A percentile compares a stretch with the other conserved stretches of the same genome.
These are phyloP conservation scores for Lepiota venenata DNA, from an alignment of 768 basidiomycete species.

Conservation along the genomic window DNA sequence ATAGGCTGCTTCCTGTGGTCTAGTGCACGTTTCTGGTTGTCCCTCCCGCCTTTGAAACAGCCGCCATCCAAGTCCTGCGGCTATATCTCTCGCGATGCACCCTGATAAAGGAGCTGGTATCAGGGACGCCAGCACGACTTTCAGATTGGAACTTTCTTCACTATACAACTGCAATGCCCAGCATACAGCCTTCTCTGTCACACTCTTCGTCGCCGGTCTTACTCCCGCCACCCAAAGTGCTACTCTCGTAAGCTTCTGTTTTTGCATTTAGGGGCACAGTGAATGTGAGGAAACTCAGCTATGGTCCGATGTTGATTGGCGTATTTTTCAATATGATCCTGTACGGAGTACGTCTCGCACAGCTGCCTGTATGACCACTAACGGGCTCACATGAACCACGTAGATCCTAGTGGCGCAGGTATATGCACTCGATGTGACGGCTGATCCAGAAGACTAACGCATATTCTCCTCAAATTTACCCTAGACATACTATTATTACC, in stretches of 20 bases:
- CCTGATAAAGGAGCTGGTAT: conserved; percentile 3
- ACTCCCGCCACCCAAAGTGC: conserved; percentile 23
- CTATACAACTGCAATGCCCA: neutral
- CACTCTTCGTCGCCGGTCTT: conserved; percentile 1
- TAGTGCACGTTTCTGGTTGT: neutral
- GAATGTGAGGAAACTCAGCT: conserved; percentile 21
- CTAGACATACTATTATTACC: conserved; percentile 35
- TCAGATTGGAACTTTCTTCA: neutral
- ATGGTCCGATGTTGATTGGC: conserved; percentile 44
- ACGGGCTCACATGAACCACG: neutral
- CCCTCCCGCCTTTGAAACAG: neutral
- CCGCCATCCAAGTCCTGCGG: neutral
- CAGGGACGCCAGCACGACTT: neutral
- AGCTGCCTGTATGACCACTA: neutral
- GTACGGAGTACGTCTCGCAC: conserved; percentile 34
- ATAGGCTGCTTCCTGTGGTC: neutral
- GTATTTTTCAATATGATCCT: conserved; percentile 41
- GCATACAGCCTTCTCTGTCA: neutral
- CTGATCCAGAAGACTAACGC: neutral
- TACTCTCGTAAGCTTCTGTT: conserved; percentile 23
- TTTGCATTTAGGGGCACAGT: neutral
- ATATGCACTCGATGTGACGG: neutral
- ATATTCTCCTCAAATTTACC: neutral
- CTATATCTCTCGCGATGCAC: neutral
- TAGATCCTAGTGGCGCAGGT: conserved; percentile 37